phyloP scores from a whole-genome alignment of 352 stramenopile genomes.

The Pythium phragmitis region DNA sequence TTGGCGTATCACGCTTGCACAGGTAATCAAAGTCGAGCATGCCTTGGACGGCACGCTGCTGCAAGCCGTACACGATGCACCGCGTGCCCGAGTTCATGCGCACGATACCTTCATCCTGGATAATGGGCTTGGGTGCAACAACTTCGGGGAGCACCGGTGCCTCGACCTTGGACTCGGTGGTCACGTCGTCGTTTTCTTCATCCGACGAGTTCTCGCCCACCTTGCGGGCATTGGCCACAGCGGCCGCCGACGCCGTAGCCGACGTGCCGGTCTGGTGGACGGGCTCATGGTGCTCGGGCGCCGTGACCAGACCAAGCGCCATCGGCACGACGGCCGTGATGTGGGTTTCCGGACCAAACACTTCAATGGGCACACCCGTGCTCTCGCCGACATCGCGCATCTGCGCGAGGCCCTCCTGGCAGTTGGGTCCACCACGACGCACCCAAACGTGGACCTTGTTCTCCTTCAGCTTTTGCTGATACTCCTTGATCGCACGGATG shows the following conservation, averaged over 20 bases:
- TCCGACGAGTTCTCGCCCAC: slow-evolving; percentile 5
- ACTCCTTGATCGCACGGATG: slow-evolving; percentile 93
- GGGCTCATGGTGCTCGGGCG: slow-evolving; percentile 30
- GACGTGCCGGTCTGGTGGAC: slow-evolving; percentile 13
- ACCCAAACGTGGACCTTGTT: slow-evolving; percentile 94
- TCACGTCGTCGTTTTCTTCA: slow-evolving; percentile 27
- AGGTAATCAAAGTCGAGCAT: slow-evolving; percentile 99
- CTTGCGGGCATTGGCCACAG: slow-evolving; percentile 13
- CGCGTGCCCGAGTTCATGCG: slow-evolving; percentile 87
- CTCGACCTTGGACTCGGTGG: slow-evolving; percentile 30
- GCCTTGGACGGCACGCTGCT: slow-evolving; percentile 93
- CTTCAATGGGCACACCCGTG: slow-evolving; percentile 92
- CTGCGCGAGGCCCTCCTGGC: slow-evolving; percentile 93
- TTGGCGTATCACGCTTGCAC: slow-evolving; percentile 94
- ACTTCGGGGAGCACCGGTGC: slow-evolving; percentile 23
- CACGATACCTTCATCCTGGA: slow-evolving; percentile 85
- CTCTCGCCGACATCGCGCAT: slow-evolving; percentile 90
- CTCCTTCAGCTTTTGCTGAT: slow-evolving; percentile 90
- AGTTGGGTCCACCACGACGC: slow-evolving; percentile 95
- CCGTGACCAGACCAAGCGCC: slow-evolving; percentile 89
- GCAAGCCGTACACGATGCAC: slow-evolving; percentile 95
- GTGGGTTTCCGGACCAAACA: slow-evolving; percentile 96
- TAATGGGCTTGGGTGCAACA: slow-evolving; percentile 28
- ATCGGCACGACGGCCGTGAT: slow-evolving; percentile 94
- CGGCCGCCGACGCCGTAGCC: slow-evolving; percentile 23